These are phyloP conservation scores for Aureobasidium melanogenum DNA, from an alignment of 2,329 filamentous ascomycete genomes.

Conservation along the genomic window DNA sequence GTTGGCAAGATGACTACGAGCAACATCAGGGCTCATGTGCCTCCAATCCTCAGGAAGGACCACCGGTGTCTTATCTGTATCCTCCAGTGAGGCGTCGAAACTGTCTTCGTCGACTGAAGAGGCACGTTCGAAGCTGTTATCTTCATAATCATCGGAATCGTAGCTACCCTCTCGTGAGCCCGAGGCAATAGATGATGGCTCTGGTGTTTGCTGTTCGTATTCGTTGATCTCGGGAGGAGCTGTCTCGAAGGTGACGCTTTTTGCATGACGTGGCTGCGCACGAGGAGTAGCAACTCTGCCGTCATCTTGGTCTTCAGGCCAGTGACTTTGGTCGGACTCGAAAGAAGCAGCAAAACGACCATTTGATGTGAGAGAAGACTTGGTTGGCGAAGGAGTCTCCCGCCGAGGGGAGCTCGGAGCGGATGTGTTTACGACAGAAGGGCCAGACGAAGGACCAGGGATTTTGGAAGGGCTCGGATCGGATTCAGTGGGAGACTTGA, in stretches of 20 bases:
- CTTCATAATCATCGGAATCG: constrained; percentile 67
- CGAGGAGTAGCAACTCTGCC: constrained; percentile 54
- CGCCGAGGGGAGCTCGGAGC: constrained; percentile 42
- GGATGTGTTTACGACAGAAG: constrained; percentile 14
- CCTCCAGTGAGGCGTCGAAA: constrained; percentile 90
- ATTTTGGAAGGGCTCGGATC: constrained; percentile 44
- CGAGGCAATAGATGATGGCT: constrained; percentile 83
- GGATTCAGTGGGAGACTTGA: constrained; percentile 32
- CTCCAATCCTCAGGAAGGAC: constrained; percentile 97
- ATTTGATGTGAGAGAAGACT: constrained; percentile 72
- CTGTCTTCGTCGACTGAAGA: constrained; percentile 59
- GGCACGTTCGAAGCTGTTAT: constrained; percentile 52
- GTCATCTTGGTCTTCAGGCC: constrained; percentile 50
- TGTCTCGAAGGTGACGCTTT: constrained; percentile 94
- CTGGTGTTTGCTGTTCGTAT: constrained; percentile 95
- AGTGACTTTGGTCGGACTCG: constrained; percentile 59
- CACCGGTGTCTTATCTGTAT: constrained; percentile 93
- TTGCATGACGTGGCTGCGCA: constrained; percentile 71
- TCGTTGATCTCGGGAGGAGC: constrained; percentile 92
- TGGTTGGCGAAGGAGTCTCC: constrained; percentile 74
- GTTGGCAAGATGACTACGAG: constrained; percentile 45
- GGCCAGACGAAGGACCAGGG: constrained; percentile 9
- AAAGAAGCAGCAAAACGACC: constrained; percentile 55
- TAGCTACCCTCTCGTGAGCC: constrained; percentile 90
- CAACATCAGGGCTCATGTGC: constrained; percentile 59